Conservation (phyloP, 768 basidiomycete species). For the Tulasnella sp. region DNA sequence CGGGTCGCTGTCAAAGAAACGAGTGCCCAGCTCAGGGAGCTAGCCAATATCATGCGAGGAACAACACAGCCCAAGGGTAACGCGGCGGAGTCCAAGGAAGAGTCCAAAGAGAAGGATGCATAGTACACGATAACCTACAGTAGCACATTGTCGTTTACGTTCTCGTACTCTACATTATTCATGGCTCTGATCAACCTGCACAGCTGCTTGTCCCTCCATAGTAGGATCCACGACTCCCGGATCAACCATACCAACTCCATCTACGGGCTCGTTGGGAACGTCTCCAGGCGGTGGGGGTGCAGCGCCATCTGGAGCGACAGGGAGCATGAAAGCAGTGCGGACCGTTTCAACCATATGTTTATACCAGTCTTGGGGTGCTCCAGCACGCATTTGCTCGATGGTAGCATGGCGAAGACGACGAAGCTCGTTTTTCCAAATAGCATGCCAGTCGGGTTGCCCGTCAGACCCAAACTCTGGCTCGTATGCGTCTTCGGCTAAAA, state of each 20-base stretch:
- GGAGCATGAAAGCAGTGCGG: slow-evolving; percentile 52
- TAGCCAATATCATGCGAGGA: background rate
- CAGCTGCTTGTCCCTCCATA: slow-evolving; percentile 1
- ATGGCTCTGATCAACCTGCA: slow-evolving; percentile 4
- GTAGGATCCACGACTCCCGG: background rate
- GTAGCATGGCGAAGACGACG: slow-evolving; percentile 75
- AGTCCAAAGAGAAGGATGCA: slow-evolving; percentile 10
- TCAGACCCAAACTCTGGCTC: slow-evolving; percentile 24
- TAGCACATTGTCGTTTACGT: slow-evolving; percentile 17
- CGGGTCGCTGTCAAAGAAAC: background rate
- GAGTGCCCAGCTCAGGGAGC: slow-evolving; percentile 1
- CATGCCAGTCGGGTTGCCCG: slow-evolving; percentile 55
- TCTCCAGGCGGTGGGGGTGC: background rate
- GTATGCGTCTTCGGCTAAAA: slow-evolving; percentile 32
- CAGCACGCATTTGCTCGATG: slow-evolving; percentile 78
- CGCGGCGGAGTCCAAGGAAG: background rate
- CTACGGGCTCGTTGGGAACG: slow-evolving; percentile 3
- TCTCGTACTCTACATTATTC: slow-evolving; percentile 14
- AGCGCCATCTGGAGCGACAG: background rate
- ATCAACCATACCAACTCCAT: slow-evolving; percentile 23
- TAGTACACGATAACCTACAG: slow-evolving; percentile 13
- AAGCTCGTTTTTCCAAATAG: slow-evolving; percentile 80
- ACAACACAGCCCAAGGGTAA: background rate
- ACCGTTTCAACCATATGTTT: slow-evolving; percentile 84
- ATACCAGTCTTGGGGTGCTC: slow-evolving; percentile 82